Base-by-base conservation (phyloP, 2,329 filamentous ascomycete genomes). In the Xylariaceae sp. region DNA sequence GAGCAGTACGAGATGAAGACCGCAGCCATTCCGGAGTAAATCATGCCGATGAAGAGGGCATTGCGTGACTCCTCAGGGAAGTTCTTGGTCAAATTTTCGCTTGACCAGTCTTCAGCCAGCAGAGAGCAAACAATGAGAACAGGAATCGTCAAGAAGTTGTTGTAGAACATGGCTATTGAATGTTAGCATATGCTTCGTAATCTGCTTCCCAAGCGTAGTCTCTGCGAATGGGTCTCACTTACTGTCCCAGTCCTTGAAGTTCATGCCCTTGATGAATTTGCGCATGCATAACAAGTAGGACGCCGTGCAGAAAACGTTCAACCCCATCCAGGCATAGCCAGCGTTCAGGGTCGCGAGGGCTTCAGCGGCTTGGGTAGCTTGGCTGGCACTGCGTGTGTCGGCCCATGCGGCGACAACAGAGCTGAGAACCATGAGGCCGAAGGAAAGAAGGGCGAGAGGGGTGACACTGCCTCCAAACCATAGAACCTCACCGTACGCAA, bases 1-100 rank as follows among this genome's bases (percentile, higher is more conserved):
- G 92, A 96, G 66, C 90, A 95, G 80, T 99, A 99, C n/a, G 92
- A 97, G 71, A 99, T 99, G 74, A 96, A 96, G 65, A 97, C 91
- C 44, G 91, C 89, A 33, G 85, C 91, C 47, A 96, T 78, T 52
- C 94, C 94, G 5, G 94, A 96, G 71, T 97, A 87, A 64, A 97
- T 75, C 89, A 97, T 96, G 65, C 91, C 89, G 52, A 87, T 73
- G 59, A 95, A 80, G 61, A 96, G 83, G 60, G 77, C 81, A 70
- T 89, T 94, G 62, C 91, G 87, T 32, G 83, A 76, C 57, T 86
- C 87, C n/a, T 75, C 61, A 2, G 94, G 94, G 75, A 99, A 99
- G 78, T 97, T 97, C 70, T 80, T 83, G 59, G 75, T 72, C 60
- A 99, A 74, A 73, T 99, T 99, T 54, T 78, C 78, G 44, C 81